Conservation (phyloP, 2,329 filamentous ascomycete species). For the Neofusicoccum ribis region DNA sequence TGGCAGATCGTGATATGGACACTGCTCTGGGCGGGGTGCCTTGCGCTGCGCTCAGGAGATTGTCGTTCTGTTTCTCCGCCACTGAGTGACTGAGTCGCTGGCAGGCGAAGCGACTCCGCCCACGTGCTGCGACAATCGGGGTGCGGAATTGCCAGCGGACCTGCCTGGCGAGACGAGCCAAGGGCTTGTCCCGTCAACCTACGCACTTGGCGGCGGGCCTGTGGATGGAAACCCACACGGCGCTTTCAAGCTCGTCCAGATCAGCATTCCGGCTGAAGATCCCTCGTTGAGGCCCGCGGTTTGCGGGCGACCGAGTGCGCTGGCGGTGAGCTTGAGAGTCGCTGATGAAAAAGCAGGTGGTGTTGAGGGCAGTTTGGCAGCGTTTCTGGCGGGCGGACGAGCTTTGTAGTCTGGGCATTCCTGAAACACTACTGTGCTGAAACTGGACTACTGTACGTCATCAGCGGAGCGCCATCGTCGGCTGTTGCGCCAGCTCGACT, state of each 20-base stretch:
- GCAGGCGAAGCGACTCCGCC: not conserved
- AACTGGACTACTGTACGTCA: not conserved
- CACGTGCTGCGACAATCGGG: not conserved
- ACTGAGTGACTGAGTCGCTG: not conserved
- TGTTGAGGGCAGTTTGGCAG: not conserved
- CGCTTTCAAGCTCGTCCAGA: not conserved
- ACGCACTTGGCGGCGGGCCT: constrained; percentile 12
- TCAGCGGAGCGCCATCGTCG: not conserved
- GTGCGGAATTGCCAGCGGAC: not conserved
- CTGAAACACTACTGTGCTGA: not conserved
- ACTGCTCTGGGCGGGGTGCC: constrained; percentile 3
- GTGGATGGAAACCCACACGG: not conserved
- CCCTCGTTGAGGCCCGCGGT: too few species aligned
- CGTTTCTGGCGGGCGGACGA: not conserved
- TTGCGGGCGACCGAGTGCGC: too few species aligned
- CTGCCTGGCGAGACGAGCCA: constrained; percentile 9
- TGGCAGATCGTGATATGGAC: not conserved
- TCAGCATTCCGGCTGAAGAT: not conserved
- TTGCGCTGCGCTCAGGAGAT: constrained; percentile 9
- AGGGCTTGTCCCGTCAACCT: constrained; percentile 5
- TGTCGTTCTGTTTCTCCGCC: constrained; percentile 15
- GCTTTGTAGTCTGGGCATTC: not conserved
- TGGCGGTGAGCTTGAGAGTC: not conserved
- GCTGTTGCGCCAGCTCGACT: not conserved
- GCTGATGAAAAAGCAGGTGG: not conserved